These are phyloP conservation scores for Candida sp. DNA, from an alignment of 1,139 yeast species.

Conservation along the genomic window DNA sequence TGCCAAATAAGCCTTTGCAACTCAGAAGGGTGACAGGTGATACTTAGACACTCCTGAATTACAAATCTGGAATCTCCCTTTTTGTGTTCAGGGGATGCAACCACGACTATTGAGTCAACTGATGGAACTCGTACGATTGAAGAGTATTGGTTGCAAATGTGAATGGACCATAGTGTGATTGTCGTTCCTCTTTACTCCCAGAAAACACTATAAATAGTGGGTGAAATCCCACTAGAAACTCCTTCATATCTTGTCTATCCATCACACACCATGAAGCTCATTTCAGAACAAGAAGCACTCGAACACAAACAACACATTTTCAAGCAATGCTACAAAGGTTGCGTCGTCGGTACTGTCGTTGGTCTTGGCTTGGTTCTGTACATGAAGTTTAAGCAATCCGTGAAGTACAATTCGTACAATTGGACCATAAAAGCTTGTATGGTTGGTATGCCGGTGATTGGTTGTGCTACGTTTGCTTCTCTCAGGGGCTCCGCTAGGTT, in stretches of 20 bases:
- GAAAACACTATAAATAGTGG: too few species aligned
- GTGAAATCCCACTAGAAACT: background rate
- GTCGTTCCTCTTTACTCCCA: too few species aligned
- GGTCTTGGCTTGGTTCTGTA: conserved; percentile 51
- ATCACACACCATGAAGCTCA: conserved; percentile 59
- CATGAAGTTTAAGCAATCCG: conserved; percentile 25
- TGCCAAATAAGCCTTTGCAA: too few species aligned
- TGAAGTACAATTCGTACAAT: conserved; percentile 19
- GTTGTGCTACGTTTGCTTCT: conserved; percentile 52
- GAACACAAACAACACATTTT: conserved; percentile 64
- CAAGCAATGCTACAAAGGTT: conserved; percentile 68
- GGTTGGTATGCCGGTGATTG: conserved; percentile 57
- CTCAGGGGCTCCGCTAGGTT: conserved; percentile 62
- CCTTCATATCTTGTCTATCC: background rate
- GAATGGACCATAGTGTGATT: background rate
- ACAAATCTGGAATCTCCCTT: background rate
- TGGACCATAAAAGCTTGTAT: conserved; percentile 62
- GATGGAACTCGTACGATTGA: conserved; percentile 1
- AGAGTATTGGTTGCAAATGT: background rate
- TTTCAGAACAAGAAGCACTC: conserved; percentile 65
- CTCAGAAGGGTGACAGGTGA: background rate
- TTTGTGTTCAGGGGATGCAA: background rate
- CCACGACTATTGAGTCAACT: background rate
- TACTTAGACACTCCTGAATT: background rate
- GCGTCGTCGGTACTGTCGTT: conserved; percentile 54